Percentiles rank a stretch among this genome's conserved stretches.
phyloP scores from a whole-genome alignment of 345 rosid species.

The Eucalyptus regnans region DNA sequence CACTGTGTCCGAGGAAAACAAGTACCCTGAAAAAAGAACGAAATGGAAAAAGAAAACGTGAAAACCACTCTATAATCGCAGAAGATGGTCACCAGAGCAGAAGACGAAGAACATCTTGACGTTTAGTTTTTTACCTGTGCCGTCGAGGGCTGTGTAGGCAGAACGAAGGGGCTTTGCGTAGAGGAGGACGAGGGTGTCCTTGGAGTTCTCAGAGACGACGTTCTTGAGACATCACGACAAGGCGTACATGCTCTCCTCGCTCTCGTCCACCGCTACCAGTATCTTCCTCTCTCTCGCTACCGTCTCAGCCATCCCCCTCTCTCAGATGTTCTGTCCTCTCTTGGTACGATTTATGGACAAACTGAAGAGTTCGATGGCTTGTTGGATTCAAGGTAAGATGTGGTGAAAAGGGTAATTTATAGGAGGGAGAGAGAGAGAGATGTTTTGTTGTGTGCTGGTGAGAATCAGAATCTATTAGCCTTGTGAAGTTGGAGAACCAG shows the following conservation, averaged over 20 bases:
- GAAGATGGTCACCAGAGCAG: not conserved
- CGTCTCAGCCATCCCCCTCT: not conserved
- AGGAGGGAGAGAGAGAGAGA: not conserved
- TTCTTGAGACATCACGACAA: slow-evolving; percentile 47
- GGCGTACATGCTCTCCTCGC: slow-evolving; percentile 53
- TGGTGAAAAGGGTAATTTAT: not conserved
- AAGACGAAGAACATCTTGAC: not conserved
- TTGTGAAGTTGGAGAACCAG: too few species aligned
- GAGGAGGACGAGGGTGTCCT: slow-evolving; percentile 34
- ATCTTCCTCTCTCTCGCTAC: slow-evolving; percentile 13
- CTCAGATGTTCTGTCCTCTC: not conserved
- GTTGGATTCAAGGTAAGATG: not conserved
- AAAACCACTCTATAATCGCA: too few species aligned
- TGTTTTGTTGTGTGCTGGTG: not conserved
- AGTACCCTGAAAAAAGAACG: slow-evolving; percentile 13
- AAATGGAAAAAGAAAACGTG: not conserved
- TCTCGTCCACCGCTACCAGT: slow-evolving; percentile 44
- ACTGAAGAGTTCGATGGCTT: not conserved
- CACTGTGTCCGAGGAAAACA: slow-evolving; percentile 37
- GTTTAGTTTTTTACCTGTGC: slow-evolving; percentile 16
- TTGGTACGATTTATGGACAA: not conserved
- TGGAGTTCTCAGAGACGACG: slow-evolving; percentile 8
- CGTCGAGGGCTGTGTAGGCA: slow-evolving; percentile 24
- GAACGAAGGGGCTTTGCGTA: slow-evolving; percentile 30
- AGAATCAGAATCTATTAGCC: not conserved